Evolutionary conservation across 352 stramenopile genomes (phyloP).

Genomic region (Globisporangium irregulare): DNA sequence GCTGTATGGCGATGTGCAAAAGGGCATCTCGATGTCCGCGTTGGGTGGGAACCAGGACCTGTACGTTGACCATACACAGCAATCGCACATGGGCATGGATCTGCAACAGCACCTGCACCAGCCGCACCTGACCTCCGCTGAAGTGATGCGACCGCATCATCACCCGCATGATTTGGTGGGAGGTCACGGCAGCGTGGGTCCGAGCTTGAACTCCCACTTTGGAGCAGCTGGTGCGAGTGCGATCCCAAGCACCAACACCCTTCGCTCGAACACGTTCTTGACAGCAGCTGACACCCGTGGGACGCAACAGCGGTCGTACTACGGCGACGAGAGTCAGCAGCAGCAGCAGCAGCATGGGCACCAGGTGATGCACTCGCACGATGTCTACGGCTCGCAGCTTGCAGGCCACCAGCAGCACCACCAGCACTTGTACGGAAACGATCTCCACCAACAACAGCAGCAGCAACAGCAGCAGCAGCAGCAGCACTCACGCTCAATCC

Average conservation of each 20-base stretch:
- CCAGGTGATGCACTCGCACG: conserved; percentile 40
- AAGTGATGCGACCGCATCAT: conserved; percentile 47
- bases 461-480: conserved; percentile 37
- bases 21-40: conserved; percentile 45
- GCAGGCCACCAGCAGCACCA: conserved; percentile 35
- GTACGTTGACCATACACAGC: conserved; percentile 37
- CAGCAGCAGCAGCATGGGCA: conserved; percentile 30
- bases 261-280: conserved; percentile 18
- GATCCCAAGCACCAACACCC: conserved; percentile 9
- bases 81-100: conserved; percentile 53
- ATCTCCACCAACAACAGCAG: conserved; percentile 23
- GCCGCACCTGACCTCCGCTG: conserved; percentile 16
- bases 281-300: conserved; percentile 10
- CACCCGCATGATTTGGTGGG: conserved; percentile 16
- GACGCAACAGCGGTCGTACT: conserved; percentile 31
- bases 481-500: conserved; percentile 31
- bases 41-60: conserved; percentile 42
- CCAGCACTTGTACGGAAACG: conserved; percentile 26
- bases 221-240: not conserved
- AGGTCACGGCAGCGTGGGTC: conserved; percentile 9
- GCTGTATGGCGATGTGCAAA: conserved; percentile 52
- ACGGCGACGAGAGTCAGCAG: conserved; percentile 30
- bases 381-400: conserved; percentile 48
- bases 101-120: conserved; percentile 34
- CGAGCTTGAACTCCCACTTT: conserved; percentile 16